A percentile compares a stretch with the other conserved stretches of the same genome.
These are phyloP conservation scores for Simmondsia chinensis DNA, from an alignment of 148 eudicot genomes.

Conservation along the genomic window DNA sequence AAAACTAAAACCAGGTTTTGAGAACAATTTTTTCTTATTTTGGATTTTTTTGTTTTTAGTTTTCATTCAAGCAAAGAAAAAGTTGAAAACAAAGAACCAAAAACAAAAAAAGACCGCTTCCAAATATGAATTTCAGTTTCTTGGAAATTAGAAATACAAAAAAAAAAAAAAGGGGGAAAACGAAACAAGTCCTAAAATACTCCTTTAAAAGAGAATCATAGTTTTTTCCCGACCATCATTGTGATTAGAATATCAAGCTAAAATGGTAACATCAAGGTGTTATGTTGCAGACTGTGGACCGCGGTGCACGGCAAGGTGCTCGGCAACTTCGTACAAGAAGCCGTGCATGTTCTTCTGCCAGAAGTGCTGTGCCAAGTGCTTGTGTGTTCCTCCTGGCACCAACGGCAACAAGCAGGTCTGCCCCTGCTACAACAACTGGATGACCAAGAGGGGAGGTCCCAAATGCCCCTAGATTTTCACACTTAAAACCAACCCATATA, in stretches of 20 bases:
- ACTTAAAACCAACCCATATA: too few relatives aligned
- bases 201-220: too few relatives aligned
- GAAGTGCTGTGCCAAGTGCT: constrained; percentile 36
- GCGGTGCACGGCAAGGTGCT: constrained; percentile 32
- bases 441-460: constrained; percentile 51
- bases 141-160: too few relatives aligned
- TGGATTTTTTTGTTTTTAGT: too few relatives aligned
- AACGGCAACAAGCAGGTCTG: constrained; percentile 51
- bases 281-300: constrained; percentile 27
- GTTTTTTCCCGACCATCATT: neutral
- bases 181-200: too few relatives aligned
- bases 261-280: too few relatives aligned
- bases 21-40: too few relatives aligned
- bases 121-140: neutral
- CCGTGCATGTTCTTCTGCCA: constrained; percentile 42
- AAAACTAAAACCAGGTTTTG: too few relatives aligned
- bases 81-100: too few relatives aligned
- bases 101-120: too few relatives aligned
- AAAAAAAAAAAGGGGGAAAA: too few relatives aligned
- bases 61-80: too few relatives aligned
- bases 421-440: constrained; percentile 64
- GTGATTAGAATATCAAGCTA: neutral
- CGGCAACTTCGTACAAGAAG: constrained; percentile 36
- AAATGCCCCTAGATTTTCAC: constrained; percentile 39
- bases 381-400: constrained; percentile 58